Evolutionary conservation across 176 grass and related monocot species (phyloP), one percentile per base, ranked within the genome.

Genomic region (Musa troglodytarum): DNA sequence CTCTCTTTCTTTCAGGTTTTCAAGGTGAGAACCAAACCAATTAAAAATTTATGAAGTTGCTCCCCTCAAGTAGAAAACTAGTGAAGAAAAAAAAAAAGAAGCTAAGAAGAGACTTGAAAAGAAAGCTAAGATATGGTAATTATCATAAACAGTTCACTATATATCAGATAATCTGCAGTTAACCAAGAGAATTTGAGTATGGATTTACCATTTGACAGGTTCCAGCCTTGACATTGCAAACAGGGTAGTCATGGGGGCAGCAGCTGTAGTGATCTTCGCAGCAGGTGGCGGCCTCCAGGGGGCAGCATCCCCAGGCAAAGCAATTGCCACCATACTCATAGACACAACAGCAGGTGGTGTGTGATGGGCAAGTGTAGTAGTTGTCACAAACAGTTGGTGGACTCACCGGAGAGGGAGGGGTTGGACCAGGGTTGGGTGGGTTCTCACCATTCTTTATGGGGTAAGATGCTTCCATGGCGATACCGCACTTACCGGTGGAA

Each of bases 241-340:
- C 73, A 11, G 73, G 73, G 55, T 75, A 75, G 2, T 75, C 73
- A 20, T 49, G 54, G 11, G 73, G 73, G 25, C 73, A 75, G 73
- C 73, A 75, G 73, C 73, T 75, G 73, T 75, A 75, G 73, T 75
- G 73, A 12, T 74, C 72, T 0, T 74, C 72, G 10, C 72, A 74
- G 54, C 72, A 74, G 53, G 54, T 74, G 72, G 72, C 72, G 10
- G 53, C 72, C 25, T 74, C 53, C 9, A 74, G 72, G 34, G 72
- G 72, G 25, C 72, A 74, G 53, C 72, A 74, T 19, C 72, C 72
- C 72, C 72, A 74, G 14, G 72, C 72, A 57, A 74, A 74, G 54
- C 72, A 74, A 14, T 58, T 58, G 51, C 24, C 11, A 2, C 24
- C 72, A 13, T 74, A 74, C 2, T 74, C 72, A n/a, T 58, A 74